Base-by-base conservation (phyloP, 192 early-diverging fungal species). In the Obelidium mucronatum region DNA sequence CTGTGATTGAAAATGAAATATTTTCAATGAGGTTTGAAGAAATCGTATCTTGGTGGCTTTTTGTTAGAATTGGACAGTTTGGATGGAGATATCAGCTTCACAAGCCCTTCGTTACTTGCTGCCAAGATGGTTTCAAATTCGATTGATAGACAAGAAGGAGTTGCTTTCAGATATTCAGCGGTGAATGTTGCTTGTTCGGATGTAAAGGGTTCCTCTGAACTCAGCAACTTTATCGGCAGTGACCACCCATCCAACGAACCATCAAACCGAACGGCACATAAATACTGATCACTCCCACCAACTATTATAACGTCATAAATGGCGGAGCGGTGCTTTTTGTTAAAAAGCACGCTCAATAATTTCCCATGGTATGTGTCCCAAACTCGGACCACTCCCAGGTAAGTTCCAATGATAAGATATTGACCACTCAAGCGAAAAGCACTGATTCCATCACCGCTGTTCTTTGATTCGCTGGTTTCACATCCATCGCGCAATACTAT, bases 221-320 rank as follows among this genome's bases (percentile, higher is more conserved):
- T n/a, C n/a, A n/a, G n/a, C n/a, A n/a, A n/a, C n/a, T n/a, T n/a
- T 48, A 15, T 19, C 19, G 44, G 44, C 8, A 48, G 44, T 48
- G 44, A 24, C 66, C 66, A 67, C 40, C 15, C 6, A 51, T 67
- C 66, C 40, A 62, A 24, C 0, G 56, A 59, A 24, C 40, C 40
- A 69, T 80, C 79, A 19, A 76, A 55, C 39, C 73, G 68, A 2
- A 61, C 56, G 1, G 40, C 69, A n/a, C n/a, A n/a, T n/a, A n/a
- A n/a, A n/a, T n/a, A n/a, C n/a, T n/a, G 2, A 62, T 59, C 31
- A 80, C 24, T 11, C 31, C 36, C 19, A 48, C 78, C 52, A 30
- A 13, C 54, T 65, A 79, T 2, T 13, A 39, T 34, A 2, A 79
- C 28, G 0, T 51, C 64, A 33, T 26, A 62, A 33, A 78, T 73